Conservation (phyloP, 345 rosid species). For the Carallia brachiata region DNA sequence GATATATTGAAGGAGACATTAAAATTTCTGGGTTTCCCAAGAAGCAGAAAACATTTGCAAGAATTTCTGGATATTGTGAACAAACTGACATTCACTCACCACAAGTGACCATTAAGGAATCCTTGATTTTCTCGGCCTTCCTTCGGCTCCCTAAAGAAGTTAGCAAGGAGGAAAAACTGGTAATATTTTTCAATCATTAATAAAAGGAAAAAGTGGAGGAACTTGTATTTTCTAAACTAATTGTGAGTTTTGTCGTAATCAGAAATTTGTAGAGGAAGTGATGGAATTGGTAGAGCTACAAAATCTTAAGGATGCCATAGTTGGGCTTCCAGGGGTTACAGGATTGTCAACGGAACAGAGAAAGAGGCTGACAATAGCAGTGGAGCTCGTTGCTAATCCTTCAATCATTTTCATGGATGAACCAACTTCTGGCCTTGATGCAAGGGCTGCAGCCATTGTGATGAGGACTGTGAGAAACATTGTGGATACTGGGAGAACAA, state of each 20-base stretch:
- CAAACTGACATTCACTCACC: conserved; percentile 66
- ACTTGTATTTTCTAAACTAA: neutral
- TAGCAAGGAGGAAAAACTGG: conserved; percentile 21
- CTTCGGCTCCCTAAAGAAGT: conserved; percentile 24
- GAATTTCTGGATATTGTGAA: conserved; percentile 63
- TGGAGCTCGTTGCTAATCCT: conserved; percentile 79
- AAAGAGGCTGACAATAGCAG: conserved; percentile 80
- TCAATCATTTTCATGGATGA: conserved; percentile 93
- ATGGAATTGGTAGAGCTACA: conserved; percentile 63
- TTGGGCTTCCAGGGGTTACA: conserved; percentile 66
- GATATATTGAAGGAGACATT: conserved; percentile 51
- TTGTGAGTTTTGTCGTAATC: neutral
- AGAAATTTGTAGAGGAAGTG: conserved; percentile 69
- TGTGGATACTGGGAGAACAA: conserved; percentile 84
- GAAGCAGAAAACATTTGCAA: conserved; percentile 53
- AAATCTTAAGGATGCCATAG: conserved; percentile 57
- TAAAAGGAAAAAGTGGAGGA: neutral
- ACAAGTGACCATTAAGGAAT: conserved; percentile 54
- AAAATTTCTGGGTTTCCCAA: conserved; percentile 52
- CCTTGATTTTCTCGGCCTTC: conserved; percentile 48
- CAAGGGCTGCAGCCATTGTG: conserved; percentile 87
- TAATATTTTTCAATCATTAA: neutral
- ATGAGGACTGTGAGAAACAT: conserved; percentile 93
- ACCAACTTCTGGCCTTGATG: conserved; percentile 91
- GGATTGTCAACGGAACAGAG: conserved; percentile 88